Conservation (phyloP, 495 filamentous ascomycete genomes). For the Xylaria curta region DNA sequence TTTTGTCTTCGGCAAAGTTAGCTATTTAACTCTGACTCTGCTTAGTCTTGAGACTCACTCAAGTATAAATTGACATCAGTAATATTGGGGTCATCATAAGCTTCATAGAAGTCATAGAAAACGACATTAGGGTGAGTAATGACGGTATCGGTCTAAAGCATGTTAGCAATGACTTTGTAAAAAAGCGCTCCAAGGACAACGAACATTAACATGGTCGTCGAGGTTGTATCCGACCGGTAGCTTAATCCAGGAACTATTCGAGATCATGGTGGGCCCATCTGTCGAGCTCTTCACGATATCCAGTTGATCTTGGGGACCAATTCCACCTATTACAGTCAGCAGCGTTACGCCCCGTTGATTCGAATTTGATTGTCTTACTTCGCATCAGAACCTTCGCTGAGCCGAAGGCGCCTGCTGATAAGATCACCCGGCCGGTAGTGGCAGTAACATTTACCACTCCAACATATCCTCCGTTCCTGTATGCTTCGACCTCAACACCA, state of each 20-base stretch:
- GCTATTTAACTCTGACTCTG: neutral
- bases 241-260: conserved; percentile 63
- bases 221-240: conserved; percentile 75
- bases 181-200: neutral
- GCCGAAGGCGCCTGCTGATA: conserved; percentile 74
- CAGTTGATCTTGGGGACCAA: conserved; percentile 65
- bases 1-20: conserved; percentile 44
- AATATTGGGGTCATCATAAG: conserved; percentile 54
- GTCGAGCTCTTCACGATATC: conserved; percentile 56
- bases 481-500: conserved; percentile 70
- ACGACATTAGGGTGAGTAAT: conserved; percentile 65
- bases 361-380: conserved; percentile 25
- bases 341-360: neutral
- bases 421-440: conserved; percentile 67
- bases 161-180: conserved; percentile 10
- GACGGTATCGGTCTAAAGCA: conserved; percentile 62
- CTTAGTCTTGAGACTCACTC: conserved; percentile 27
- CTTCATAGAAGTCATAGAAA: conserved; percentile 70
- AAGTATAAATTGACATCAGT: conserved; percentile 48
- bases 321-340: conserved; percentile 59
- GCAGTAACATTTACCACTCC: conserved; percentile 67
- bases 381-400: conserved; percentile 68
- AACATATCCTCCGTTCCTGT: conserved; percentile 58
- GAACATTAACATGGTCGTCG: conserved; percentile 68
- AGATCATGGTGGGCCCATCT: conserved; percentile 59